Conservation (phyloP, 306 rosid species). For the Ammopiptanthus mongolicus region DNA sequence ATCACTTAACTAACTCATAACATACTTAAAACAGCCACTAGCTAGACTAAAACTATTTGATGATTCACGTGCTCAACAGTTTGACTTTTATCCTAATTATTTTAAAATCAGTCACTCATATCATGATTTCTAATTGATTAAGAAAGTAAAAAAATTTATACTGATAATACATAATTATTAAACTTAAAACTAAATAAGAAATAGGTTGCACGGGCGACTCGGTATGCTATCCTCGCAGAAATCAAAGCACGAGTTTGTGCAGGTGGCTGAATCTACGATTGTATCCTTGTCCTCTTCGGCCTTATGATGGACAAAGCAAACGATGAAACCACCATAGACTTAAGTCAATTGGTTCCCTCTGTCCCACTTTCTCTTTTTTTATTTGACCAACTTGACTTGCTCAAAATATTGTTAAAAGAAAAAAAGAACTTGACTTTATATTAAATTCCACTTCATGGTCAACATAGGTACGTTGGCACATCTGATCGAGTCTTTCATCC, state of each 20-base stretch:
- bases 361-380: background rate
- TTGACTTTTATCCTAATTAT: too few relatives aligned
- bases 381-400: background rate
- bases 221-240: background rate
- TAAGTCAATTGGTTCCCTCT: background rate
- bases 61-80: too few relatives aligned
- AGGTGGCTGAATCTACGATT: background rate
- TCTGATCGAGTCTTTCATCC: too few relatives aligned
- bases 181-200: too few relatives aligned
- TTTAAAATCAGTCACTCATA: too few relatives aligned
- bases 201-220: background rate
- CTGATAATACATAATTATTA: too few relatives aligned
- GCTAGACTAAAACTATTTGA: too few relatives aligned
- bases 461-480: too few relatives aligned
- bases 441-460: background rate
- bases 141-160: too few relatives aligned
- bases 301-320: background rate
- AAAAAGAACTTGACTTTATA: background rate
- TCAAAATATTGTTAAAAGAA: background rate
- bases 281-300: background rate
- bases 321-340: background rate
- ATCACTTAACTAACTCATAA: too few relatives aligned
- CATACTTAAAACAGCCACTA: too few relatives aligned
- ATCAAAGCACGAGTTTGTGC: conserved; percentile 20
- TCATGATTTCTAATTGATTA: too few relatives aligned